Evolutionary conservation across 805 yeast species (phyloP), one percentile per base, ranked within the genome.

Genomic region (Schwanniomyces pseudopolymorphus): DNA sequence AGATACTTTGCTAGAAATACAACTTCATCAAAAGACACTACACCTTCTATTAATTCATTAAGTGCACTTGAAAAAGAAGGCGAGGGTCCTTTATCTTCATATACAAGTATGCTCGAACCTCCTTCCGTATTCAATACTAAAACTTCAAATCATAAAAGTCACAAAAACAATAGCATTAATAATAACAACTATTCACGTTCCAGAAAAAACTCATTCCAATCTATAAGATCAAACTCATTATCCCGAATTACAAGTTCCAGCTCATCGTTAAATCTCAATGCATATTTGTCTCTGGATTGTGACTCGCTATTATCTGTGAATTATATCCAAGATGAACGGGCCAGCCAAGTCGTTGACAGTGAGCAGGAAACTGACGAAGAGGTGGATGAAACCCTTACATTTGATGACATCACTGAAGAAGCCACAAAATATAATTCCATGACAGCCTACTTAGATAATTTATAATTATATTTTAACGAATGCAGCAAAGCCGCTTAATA

Each of bases 221-320:
- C 70, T 2, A 46, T 53, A 9, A 39, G 51, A n/a, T 54, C 57
- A 26, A 56, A 50, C 31, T 60, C 63, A 5, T 56, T 72, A 9
- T 52, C 61, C 43, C 59, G 68, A 28, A 67, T 72, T 31, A 60
- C 75, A 33, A 68, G 74, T 47, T 67, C 74, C 25, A 66, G 67
- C 45, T 67, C 74, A 20, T 67, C 73, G 24, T 57, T 72, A 27
- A 72, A 72, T 49, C 60, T 72, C 40, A 67, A 72, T 46, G 77
- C 74, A 8, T 72, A 69, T 48, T 60, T 72, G 44, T 70, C 74
- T 13, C 76, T 69, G 44, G 72, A 64, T 27, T 47, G 55, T 1
- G 53, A 26, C n/a, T 40, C 55, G 8, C 16, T 36, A 7, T 9
- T 36, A 14, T 40, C 53, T 21, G 28, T 33, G 10, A 28, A 45